Base-by-base conservation (phyloP, 371 early-diverging fungal genomes). In the Mortierella sp. region DNA sequence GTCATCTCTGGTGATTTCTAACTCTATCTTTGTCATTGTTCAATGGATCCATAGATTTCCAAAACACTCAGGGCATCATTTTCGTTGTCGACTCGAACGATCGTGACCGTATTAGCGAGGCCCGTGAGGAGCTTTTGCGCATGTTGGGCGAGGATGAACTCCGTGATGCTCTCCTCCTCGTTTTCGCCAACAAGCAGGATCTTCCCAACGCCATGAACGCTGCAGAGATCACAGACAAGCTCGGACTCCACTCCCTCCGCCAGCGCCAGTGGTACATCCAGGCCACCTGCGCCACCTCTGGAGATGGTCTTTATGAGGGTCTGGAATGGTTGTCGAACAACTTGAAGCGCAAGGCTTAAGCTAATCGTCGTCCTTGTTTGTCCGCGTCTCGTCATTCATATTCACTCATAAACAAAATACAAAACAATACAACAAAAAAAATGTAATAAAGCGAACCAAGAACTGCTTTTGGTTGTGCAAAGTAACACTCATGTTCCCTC, bases 31-130 rank as follows among this genome's bases (percentile, higher is more conserved):
- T 31, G 2, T 13, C 7, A 14, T 6, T 19, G 29, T 31, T 14
- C 14, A 26, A 16, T 24, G n/a, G 58, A 14, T 19, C 19, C 34
- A 31, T 58, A 58, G 58, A 96, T 80, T 96, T 92, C 90, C 93
- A 94, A 85, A 95, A 95, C 87, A 96, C 96, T 37, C 94, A 95
- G 87, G 96, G 95, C 40, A 95, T 99, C 73, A 96, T 99, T 78
- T 99, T 96, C 86, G 97, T 99, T 39, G 95, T 98, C 64, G 99
- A 99, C 86, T 94, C 95, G 85, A 95, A 95, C 83, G 98, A 99
- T 88, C 93, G 92, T 71, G 95, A 96, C 63, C 95, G 98, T 89
- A 93, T 97, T 19, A 58, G 29, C 29, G 19, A 96, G 58, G 14
- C 31, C 58, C 0, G 14, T 53, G 31, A 31, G 2, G 34, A 58